phyloP scores from a whole-genome alignment of 2,329 filamentous ascomycete genomes.

The Talaromyces sp. region DNA sequence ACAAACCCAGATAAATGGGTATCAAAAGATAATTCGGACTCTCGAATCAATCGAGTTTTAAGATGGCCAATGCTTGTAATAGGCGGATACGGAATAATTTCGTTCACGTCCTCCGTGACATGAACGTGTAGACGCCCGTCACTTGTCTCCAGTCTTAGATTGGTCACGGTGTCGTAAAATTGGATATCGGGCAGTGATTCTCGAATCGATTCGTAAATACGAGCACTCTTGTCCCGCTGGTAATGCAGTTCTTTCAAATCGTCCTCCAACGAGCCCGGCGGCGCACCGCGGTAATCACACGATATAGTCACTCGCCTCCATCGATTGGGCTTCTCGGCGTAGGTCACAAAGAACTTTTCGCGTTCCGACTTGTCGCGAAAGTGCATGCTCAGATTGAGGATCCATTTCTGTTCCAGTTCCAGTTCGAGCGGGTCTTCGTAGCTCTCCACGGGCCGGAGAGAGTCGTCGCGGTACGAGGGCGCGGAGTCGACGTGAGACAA shows the following conservation, averaged over 20 bases:
- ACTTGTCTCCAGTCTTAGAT: slow-evolving; percentile 84
- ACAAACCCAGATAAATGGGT: slow-evolving; percentile 96
- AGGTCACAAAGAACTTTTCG: slow-evolving; percentile 98
- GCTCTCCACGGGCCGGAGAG: background rate
- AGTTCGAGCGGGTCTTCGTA: slow-evolving; percentile 53
- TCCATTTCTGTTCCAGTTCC: slow-evolving; percentile 86
- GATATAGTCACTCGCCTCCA: slow-evolving; percentile 92
- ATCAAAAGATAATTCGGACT: slow-evolving; percentile 75
- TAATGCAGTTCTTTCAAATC: slow-evolving; percentile 72
- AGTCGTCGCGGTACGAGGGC: slow-evolving; percentile 4
- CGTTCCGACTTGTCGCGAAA: slow-evolving; percentile 88
- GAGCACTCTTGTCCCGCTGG: slow-evolving; percentile 85
- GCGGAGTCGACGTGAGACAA: slow-evolving; percentile 16
- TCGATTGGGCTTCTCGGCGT: slow-evolving; percentile 68
- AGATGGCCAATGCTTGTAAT: slow-evolving; percentile 70
- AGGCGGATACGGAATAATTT: slow-evolving; percentile 83
- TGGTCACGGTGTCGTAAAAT: slow-evolving; percentile 94
- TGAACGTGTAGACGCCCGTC: slow-evolving; percentile 89
- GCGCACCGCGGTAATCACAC: slow-evolving; percentile 80
- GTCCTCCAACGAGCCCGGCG: slow-evolving; percentile 74
- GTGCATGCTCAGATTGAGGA: slow-evolving; percentile 96
- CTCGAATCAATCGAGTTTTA: slow-evolving; percentile 49
- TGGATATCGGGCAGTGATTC: slow-evolving; percentile 90
- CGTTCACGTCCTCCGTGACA: slow-evolving; percentile 94
- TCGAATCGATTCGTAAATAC: slow-evolving; percentile 90